These are phyloP conservation scores for Arctostaphylos glauca DNA, from an alignment of 148 eudicot species.

Conservation along the genomic window DNA sequence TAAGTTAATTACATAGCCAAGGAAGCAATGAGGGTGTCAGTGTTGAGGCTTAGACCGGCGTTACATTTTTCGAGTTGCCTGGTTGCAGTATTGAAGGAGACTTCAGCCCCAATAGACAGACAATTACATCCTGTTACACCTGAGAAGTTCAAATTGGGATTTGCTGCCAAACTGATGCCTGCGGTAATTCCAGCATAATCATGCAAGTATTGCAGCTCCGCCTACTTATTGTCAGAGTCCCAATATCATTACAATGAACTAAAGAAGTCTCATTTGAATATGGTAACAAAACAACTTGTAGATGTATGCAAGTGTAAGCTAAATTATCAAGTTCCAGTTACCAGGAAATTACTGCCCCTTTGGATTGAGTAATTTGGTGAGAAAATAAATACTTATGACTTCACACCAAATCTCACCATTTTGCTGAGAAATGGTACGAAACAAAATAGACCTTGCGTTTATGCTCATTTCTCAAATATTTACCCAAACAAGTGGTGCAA, in stretches of 20 bases:
- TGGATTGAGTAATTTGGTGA: no score
- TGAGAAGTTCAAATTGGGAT: constrained; percentile 53
- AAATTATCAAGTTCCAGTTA: not conserved
- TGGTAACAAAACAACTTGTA: not conserved
- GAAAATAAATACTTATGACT: no score
- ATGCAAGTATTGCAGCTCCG: constrained; percentile 21
- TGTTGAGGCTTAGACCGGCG: constrained; percentile 23
- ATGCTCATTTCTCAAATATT: no score
- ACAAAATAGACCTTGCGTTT: no score
- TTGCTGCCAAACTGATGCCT: constrained; percentile 7
- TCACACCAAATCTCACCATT: no score
- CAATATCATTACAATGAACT: not conserved
- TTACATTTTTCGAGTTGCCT: constrained; percentile 12
- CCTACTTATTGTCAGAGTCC: constrained; percentile 10
- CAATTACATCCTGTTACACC: constrained; percentile 17
- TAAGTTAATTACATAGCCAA: constrained; percentile 16
- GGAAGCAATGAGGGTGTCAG: constrained; percentile 18
- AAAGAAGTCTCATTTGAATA: not conserved
- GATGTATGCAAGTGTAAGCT: not conserved
- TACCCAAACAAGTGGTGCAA: no score
- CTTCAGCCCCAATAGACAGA: constrained; percentile 11
- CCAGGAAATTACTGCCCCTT: no score
- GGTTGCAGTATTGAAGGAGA: constrained; percentile 14
- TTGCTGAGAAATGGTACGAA: no score
- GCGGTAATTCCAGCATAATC: constrained; percentile 18